Base-by-base conservation (phyloP, 768 basidiomycete species). In the Amanita molliuscula region DNA sequence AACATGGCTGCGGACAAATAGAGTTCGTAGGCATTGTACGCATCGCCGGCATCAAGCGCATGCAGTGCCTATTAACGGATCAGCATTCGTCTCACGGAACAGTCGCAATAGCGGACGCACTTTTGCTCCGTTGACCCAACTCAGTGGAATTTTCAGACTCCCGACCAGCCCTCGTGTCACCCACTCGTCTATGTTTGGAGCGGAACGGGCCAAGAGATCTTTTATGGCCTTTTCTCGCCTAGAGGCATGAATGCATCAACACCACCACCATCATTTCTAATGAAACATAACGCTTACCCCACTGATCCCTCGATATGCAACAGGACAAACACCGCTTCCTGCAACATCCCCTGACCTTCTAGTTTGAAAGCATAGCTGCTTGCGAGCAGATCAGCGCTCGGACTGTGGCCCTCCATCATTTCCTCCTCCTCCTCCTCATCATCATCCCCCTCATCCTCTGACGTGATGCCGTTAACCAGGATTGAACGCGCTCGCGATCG, bases 61-160 rank as follows among this genome's bases (percentile, higher is more conserved):
- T 77, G 70, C 43, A 81, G 73, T 5, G 84, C 90, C 91, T 89
- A 59, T 16, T 31, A 4, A 23, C 26, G 37, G 36, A 11, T 38
- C n/a, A 31, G 37, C 18, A 55, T 46, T 28, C 35, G 7, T 44
- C 52, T 21, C 36, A 28, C 47, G 44, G 25, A 25, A 40, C 9
- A 28, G 31, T 6, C 1, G 16, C 9, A 11, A 29, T 10, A 6
- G 1, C 4, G 3, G 50, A 40, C 66, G 50, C 40, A 89, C 91
- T 77, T 88, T 86, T 9, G 92, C 88, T 61, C 94, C 89, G 34
- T 84, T 77, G n/a, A 97, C 75, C 94, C 95, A 99, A 4, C 77
- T 65, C 47, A 78, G 65, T 0, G 96, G 96, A 28, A 98, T 76
- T 55, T 83, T 82, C 26, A 96, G 67, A 58, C 81, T 88, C 3